A percentile compares a stretch with the other conserved stretches of the same genome.
These are phyloP conservation scores for Rugosomyces carneus DNA, from an alignment of 1,284 basidiomycete species.

Conservation along the genomic window DNA sequence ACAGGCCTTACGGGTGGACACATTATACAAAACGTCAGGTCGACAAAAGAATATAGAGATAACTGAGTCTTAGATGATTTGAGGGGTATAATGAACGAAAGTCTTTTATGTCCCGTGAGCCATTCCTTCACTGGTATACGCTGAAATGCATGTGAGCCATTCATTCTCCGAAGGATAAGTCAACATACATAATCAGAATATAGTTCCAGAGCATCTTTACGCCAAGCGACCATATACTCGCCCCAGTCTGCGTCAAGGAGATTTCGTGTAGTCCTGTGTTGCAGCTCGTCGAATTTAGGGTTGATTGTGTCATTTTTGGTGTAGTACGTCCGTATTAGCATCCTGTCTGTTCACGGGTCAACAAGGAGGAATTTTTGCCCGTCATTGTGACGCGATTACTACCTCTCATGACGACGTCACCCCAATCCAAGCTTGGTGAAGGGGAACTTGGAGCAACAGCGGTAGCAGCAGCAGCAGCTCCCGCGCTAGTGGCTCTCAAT, in stretches of 20 bases:
- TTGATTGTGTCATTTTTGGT: constrained; percentile 48
- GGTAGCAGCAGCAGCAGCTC: constrained; percentile 32
- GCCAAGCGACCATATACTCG: constrained; percentile 79
- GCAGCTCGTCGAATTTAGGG: constrained; percentile 59
- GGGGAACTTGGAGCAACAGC: constrained; percentile 10
- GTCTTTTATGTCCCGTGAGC: constrained; percentile 58
- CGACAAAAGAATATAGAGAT: constrained; percentile 77
- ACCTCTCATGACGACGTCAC: constrained; percentile 62
- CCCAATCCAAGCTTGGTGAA: constrained; percentile 27
- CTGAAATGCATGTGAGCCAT: constrained; percentile 29
- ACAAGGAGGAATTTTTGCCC: neutral
- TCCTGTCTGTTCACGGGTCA: constrained; percentile 55
- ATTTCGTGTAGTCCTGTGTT: constrained; percentile 55
- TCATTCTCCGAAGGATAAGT: constrained; percentile 6
- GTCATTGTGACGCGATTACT: constrained; percentile 12
- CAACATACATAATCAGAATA: constrained; percentile 71
- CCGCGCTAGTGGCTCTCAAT: constrained; percentile 56
- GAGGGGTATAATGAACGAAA: constrained; percentile 67
- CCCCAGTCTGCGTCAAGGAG: constrained; percentile 65
- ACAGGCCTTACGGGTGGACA: constrained; percentile 50
- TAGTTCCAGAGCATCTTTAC: constrained; percentile 66
- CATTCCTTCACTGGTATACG: constrained; percentile 55
- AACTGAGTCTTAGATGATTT: constrained; percentile 51
- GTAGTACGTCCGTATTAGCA: constrained; percentile 73
- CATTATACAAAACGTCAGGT: constrained; percentile 73